A percentile compares a stretch with the other conserved stretches of the same genome.
Conservation (phyloP, 1,284 basidiomycete genomes). For the Papiliotrema flavescens region DNA sequence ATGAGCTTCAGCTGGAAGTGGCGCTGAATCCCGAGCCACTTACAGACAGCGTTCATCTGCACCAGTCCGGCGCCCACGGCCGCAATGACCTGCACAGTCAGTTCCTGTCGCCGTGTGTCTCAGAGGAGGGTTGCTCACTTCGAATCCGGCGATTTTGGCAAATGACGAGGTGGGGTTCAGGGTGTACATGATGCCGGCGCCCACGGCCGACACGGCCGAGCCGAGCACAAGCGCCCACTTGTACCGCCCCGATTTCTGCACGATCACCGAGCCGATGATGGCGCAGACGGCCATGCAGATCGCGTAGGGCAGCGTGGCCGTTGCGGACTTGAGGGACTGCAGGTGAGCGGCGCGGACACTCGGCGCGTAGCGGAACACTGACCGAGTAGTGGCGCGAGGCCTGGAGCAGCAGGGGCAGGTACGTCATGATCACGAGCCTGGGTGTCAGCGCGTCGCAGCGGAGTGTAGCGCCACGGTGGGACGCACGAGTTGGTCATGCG, state of each 20-base stretch:
- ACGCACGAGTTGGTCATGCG: conserved; percentile 9
- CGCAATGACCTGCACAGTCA: too few species aligned
- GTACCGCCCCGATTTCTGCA: conserved; percentile 13
- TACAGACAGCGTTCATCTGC: too few species aligned
- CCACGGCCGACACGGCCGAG: conserved; percentile 4
- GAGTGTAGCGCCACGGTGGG: neutral
- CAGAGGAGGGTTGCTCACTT: too few species aligned
- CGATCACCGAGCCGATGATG: conserved; percentile 9
- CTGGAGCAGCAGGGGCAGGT: conserved; percentile 9
- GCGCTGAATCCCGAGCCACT: too few species aligned
- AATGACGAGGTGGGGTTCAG: conserved; percentile 4
- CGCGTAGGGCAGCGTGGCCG: conserved; percentile 9
- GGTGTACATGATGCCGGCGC: conserved; percentile 9
- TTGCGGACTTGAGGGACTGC: conserved; percentile 8
- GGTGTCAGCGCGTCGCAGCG: neutral
- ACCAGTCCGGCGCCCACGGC: too few species aligned
- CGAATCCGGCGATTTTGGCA: neutral
- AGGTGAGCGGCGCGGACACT: neutral
- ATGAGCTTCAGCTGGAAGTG: conserved; percentile 3
- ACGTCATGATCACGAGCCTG: conserved; percentile 8
- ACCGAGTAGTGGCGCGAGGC: conserved; percentile 11
- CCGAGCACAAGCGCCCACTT: conserved; percentile 11
- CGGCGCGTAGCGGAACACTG: neutral
- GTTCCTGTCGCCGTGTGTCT: too few species aligned
- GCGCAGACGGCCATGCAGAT: conserved; percentile 10